Base-by-base conservation (phyloP, 2,329 filamentous ascomycete genomes). In the Fusarium musae region DNA sequence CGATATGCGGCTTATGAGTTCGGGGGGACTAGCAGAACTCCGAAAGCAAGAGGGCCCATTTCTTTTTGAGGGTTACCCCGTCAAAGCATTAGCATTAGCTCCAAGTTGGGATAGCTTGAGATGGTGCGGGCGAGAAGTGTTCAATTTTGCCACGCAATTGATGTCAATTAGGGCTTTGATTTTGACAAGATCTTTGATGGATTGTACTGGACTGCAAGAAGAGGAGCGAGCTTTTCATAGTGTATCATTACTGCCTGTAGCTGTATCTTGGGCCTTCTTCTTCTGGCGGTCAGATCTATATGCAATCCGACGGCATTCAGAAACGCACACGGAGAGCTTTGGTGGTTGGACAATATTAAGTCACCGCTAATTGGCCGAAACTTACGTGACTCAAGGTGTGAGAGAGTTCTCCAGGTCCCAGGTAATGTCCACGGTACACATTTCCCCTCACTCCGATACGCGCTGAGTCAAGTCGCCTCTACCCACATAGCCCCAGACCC, bases 1-100 rank as follows among this genome's bases (percentile, higher is more conserved):
- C 44, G 59, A 69, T 54, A 49, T 73, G 70, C 53, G 66, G 70
- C 61, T 72, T 30, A 46, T 47, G 19, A 9, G 17, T 21, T 19
- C 70, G 70, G 70, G 70, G 70, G 59, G 21, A 42, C 70, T 73
- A 74, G 47, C 39, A 32, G 26, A 37, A 63, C 70, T 73, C 70
- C 70, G 66, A 56, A 53, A 49, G 30, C 28, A 16, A n/a, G 19
- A n/a, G 36, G 61, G 2, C 40, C 66, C 70, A 52, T 42, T 63
- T n/a, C 26, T 71, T 69, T 70, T 61, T 23, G 56, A 34, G 50
- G 53, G 56, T 36, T 63, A 57, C 70, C 69, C 63, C 68, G 50
- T 70, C 56, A 60, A 34, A 56, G 36, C 36, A 63, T 72, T 61
- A 69, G 66, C 70, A 63, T 72, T 65, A 69, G 66, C 70, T 72